Base-by-base conservation (phyloP, 148 eudicot species). In the Pouteria glomerata region DNA sequence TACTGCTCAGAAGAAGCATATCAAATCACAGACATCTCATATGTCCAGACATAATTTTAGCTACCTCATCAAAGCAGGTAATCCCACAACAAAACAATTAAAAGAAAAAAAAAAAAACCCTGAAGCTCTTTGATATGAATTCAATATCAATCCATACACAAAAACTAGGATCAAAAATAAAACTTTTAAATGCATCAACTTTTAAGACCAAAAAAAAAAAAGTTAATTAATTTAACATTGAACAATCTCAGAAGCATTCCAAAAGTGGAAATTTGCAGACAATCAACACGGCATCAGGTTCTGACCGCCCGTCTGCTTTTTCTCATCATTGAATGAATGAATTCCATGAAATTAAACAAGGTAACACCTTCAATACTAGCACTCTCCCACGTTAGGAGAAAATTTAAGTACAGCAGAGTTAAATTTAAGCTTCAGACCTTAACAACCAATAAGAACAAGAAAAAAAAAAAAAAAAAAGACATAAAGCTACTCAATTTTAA, bases 1-100 rank as follows among this genome's bases (percentile, higher is more conserved):
- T 69, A 33, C 48, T 69, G 85, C 85, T 79, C 85, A 79, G 85
- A 70, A 68, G 60, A 57, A 52, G 74, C 72, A 30, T 56, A 59
- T 35, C 65, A 63, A 80, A 55, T 76, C 79, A 76, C 6, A 37
- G 69, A 69, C 77, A 68, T 41, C 57, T 79, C 83, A 83, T 71
- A 76, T 64, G 85, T 82, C 85, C 85, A 82, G 85, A 82, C 85
- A 83, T 79, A 79, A 71, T 62, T 62, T 53, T 53, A 60, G 50
- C 71, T 47, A 45, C 72, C n/a, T 77, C 81, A 76, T 79, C 86
- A 77, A 52, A 14, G 81, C 81, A 63, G 62, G 23, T 29, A 21
- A n/a, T n/a, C n/a, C n/a, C n/a, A n/a, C n/a, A n/a, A n/a, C n/a
- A n/a, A n/a, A n/a, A n/a, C n/a, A n/a, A n/a, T n/a, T n/a, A n/a